Percentiles rank a stretch among this genome's conserved stretches.
phyloP scores from a whole-genome alignment of 768 basidiomycete species.

The Lactarius sanguifluus region DNA sequence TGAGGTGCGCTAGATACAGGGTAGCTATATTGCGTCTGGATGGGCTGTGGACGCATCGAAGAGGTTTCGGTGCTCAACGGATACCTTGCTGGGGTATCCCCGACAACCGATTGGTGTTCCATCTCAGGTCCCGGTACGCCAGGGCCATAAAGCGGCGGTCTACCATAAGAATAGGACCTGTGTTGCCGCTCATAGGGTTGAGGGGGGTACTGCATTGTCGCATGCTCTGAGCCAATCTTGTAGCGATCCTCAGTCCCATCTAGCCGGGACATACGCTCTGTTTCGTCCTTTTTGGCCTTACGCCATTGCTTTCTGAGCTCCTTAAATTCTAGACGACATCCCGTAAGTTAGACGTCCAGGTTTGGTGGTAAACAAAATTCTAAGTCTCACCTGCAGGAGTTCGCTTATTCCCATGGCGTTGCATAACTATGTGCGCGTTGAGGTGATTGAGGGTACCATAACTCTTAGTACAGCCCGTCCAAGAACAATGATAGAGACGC shows the following conservation, averaged over 20 bases:
- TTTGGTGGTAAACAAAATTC: background rate
- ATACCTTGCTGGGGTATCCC: constrained; percentile 16
- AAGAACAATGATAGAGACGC: constrained; percentile 83
- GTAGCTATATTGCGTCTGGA: constrained; percentile 19
- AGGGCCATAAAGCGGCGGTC: constrained; percentile 22
- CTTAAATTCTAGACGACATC: constrained; percentile 78
- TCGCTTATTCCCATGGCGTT: constrained; percentile 89
- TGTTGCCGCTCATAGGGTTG: constrained; percentile 18
- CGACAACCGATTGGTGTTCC: constrained; percentile 13
- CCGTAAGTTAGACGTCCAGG: constrained; percentile 26
- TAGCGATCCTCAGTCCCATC: constrained; percentile 22
- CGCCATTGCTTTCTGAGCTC: constrained; percentile 97
- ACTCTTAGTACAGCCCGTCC: constrained; percentile 60
- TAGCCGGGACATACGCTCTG: constrained; percentile 19
- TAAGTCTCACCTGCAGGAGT: constrained; percentile 76
- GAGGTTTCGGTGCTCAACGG: constrained; percentile 5
- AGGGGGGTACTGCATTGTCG: constrained; percentile 1
- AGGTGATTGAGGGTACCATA: constrained; percentile 97
- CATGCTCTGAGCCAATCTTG: constrained; percentile 13
- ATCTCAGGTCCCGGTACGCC: constrained; percentile 24
- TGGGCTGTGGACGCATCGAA: constrained; percentile 15
- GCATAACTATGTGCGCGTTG: constrained; percentile 98
- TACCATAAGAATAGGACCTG: constrained; percentile 12
- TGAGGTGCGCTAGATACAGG: constrained; percentile 14
- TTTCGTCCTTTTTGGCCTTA: constrained; percentile 80